Percentiles rank a stretch among this genome's conserved stretches.
Conservation (phyloP, 2,329 filamentous ascomycete genomes). For the Penicillium sp. region DNA sequence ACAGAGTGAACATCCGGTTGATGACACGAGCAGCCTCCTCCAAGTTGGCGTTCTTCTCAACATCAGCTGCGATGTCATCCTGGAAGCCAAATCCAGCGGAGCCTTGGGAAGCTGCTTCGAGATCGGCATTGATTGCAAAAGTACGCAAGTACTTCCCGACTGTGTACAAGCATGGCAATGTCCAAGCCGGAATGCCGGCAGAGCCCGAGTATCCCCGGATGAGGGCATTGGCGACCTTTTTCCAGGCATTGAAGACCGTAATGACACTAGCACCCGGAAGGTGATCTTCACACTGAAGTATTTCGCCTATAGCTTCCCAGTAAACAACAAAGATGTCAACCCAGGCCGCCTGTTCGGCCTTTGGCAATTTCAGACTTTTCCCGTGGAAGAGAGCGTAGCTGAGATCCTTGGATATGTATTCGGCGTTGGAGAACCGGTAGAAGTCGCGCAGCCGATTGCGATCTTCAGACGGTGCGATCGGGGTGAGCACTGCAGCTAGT, state of each 20-base stretch:
- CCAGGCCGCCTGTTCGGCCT: constrained; percentile 76
- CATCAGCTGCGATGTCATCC: constrained; percentile 77
- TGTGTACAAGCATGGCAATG: constrained; percentile 83
- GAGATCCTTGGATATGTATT: constrained; percentile 66
- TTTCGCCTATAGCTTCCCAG: constrained; percentile 76
- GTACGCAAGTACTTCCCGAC: constrained; percentile 80
- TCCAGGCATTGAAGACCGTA: constrained; percentile 86
- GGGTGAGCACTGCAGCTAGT: constrained; percentile 72
- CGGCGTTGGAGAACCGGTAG: constrained; percentile 66
- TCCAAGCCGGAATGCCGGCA: constrained; percentile 78
- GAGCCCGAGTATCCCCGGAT: constrained; percentile 75
- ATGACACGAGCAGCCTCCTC: constrained; percentile 88
- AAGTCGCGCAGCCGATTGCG: constrained; percentile 67
- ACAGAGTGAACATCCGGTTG: constrained; percentile 88
- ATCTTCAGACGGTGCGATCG: constrained; percentile 61
- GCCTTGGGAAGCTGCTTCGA: constrained; percentile 56
- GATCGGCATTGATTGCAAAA: constrained; percentile 89
- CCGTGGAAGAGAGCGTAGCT: constrained; percentile 67
- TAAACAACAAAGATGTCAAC: constrained; percentile 77
- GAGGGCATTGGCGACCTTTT: constrained; percentile 72
- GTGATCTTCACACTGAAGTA: constrained; percentile 64
- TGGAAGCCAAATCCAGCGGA: constrained; percentile 57
- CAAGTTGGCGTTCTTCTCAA: constrained; percentile 76
- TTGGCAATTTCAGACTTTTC: constrained; percentile 54
- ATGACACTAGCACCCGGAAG: constrained; percentile 62